A percentile compares a stretch with the other conserved stretches of the same genome.
Evolutionary conservation across 495 filamentous ascomycete species (phyloP).

Genomic region (Podospora anserina): DNA sequence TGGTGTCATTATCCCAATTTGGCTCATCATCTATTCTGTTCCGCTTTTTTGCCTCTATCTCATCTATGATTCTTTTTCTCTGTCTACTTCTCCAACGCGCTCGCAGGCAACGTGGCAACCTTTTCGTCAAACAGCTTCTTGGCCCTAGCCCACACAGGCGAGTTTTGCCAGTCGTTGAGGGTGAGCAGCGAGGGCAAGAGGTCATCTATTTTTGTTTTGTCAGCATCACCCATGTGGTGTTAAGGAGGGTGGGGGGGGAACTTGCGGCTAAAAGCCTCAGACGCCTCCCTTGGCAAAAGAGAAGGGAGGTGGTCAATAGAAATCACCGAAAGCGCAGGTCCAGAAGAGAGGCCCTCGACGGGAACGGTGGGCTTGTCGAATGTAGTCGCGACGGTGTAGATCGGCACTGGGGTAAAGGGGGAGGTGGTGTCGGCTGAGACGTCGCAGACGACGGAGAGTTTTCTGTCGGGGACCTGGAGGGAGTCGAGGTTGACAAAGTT

Average conservation of each 20-base stretch:
- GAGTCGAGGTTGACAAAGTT: slow-evolving; percentile 61
- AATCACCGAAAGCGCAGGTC: slow-evolving; percentile 69
- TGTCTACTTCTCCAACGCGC: slow-evolving; percentile 36
- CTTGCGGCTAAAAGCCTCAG: slow-evolving; percentile 70
- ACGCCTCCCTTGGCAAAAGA: slow-evolving; percentile 80
- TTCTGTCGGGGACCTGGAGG: slow-evolving; percentile 64
- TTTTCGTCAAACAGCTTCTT: slow-evolving; percentile 84
- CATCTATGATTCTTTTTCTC: not conserved
- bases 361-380: slow-evolving; percentile 82
- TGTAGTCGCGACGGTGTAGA: slow-evolving; percentile 78
- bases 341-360: slow-evolving; percentile 54
- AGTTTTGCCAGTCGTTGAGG: slow-evolving; percentile 68
- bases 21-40: slow-evolving; percentile 4
- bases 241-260: not conserved
- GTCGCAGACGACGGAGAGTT: slow-evolving; percentile 83
- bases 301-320: slow-evolving; percentile 89
- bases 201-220: slow-evolving; percentile 38
- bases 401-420: slow-evolving; percentile 61
- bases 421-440: slow-evolving; percentile 68
- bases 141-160: slow-evolving; percentile 77
- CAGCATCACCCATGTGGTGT: not conserved
- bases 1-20: not conserved
- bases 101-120: slow-evolving; percentile 67
- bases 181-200: slow-evolving; percentile 75
- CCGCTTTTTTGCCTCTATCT: not conserved